Percentiles rank a stretch among this genome's conserved stretches.
Conservation (phyloP, 225 moss, liverwort and hornwort species). For the Marchantia paleacea region DNA sequence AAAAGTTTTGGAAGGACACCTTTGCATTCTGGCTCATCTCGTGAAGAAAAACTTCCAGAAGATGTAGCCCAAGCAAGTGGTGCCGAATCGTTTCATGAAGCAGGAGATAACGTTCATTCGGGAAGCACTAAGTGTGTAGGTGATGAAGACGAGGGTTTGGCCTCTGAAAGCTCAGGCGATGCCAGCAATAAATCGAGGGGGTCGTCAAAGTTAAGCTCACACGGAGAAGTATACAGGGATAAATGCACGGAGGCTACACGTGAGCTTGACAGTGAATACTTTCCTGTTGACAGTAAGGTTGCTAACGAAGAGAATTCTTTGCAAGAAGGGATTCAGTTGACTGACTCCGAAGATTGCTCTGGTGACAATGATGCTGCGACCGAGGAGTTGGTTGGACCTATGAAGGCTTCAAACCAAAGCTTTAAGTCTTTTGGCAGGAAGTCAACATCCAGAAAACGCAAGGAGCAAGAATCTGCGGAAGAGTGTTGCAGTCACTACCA, state of each 20-base stretch:
- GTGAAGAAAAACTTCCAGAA: not conserved
- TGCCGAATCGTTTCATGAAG: not conserved
- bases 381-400: not conserved
- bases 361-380: not conserved
- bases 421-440: not conserved
- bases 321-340: not conserved
- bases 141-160: not conserved
- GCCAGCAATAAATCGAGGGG: not conserved
- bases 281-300: not conserved
- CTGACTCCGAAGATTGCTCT: not conserved
- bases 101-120: not conserved
- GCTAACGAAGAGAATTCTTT: not conserved
- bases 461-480: not conserved
- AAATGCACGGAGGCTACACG: not conserved
- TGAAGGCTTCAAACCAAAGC: not conserved
- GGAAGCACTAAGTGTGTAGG: not conserved
- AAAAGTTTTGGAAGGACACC: not conserved
- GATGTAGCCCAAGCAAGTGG: not conserved
- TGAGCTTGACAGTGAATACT: not conserved
- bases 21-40: not conserved
- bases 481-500: not conserved
- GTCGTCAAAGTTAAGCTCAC: too few species aligned
- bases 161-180: conserved; percentile 2
- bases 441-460: not conserved
- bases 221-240: not conserved